Conservation (phyloP, 2,329 filamentous ascomycete species). For the Colletotrichum trifolii region DNA sequence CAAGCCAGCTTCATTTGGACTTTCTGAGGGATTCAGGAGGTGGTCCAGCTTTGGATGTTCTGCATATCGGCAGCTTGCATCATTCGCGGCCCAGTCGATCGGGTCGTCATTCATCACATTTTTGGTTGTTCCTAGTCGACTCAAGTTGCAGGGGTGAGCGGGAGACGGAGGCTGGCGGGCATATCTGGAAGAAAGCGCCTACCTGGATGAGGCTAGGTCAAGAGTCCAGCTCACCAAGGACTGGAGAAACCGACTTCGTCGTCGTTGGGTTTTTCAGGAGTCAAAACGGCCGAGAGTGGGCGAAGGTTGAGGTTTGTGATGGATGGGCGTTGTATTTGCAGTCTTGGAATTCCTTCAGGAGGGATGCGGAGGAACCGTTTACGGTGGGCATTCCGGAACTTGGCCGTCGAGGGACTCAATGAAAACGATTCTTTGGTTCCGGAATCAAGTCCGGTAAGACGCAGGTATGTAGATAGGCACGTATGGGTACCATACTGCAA, state of each 20-base stretch:
- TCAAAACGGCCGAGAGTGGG: too few relatives aligned
- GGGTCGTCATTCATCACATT: constrained; percentile 34
- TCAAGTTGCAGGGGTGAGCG: constrained; percentile 5
- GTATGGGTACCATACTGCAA: constrained; percentile 11
- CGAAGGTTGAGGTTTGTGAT: too few relatives aligned
- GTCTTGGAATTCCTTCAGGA: too few relatives aligned
- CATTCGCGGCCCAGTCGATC: constrained; percentile 26
- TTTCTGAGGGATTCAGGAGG: background rate
- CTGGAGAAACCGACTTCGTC: too few relatives aligned
- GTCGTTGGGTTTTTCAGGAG: too few relatives aligned
- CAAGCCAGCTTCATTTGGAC: too few relatives aligned
- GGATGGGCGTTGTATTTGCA: too few relatives aligned
- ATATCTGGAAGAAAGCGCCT: background rate
- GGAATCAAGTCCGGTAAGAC: background rate
- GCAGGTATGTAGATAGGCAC: background rate
- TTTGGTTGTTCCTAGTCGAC: background rate
- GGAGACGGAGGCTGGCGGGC: background rate
- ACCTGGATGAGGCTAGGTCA: background rate
- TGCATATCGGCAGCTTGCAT: constrained; percentile 26
- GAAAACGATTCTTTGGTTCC: too few relatives aligned
- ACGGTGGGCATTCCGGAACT: background rate
- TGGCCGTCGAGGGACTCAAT: background rate
- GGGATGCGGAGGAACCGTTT: too few relatives aligned
- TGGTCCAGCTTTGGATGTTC: constrained; percentile 13
- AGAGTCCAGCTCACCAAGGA: too few relatives aligned